A percentile compares a stretch with the other conserved stretches of the same genome.
phyloP scores from a whole-genome alignment of 768 basidiomycete species.

The Suillus hirtellus region DNA sequence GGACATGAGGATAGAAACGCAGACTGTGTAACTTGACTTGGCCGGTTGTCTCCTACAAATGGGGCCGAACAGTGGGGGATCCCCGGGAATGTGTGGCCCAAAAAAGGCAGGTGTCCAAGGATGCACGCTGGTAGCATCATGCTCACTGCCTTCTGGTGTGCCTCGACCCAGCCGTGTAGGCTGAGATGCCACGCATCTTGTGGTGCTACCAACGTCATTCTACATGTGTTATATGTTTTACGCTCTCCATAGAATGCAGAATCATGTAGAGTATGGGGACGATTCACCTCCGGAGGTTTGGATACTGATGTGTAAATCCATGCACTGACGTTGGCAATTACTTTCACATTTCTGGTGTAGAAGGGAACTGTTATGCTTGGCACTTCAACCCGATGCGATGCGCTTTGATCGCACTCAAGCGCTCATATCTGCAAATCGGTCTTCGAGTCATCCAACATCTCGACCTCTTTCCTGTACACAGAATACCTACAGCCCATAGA shows the following conservation, averaged over 20 bases:
- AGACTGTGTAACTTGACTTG: not conserved
- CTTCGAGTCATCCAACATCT: not conserved
- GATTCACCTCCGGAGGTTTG: not conserved
- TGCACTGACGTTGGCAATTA: too few relatives aligned
- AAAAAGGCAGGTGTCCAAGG: not conserved
- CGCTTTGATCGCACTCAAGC: not conserved
- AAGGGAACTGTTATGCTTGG: not conserved
- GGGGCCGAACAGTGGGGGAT: not conserved
- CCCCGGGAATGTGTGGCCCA: not conserved
- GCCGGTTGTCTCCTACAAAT: not conserved
- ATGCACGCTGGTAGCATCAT: not conserved
- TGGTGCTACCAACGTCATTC: not conserved
- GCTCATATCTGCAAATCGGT: constrained; percentile 5
- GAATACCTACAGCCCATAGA: not conserved
- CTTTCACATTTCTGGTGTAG: not conserved
- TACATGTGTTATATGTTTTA: not conserved
- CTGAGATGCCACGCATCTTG: not conserved
- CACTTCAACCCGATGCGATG: not conserved
- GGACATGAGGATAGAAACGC: not conserved
- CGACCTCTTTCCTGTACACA: constrained; percentile 5
- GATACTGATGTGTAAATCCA: not conserved
- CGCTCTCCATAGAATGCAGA: not conserved
- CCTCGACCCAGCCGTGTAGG: not conserved
- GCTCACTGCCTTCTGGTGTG: constrained; percentile 4
- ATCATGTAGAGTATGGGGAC: not conserved